Percentiles rank a stretch among this genome's conserved stretches.
Conservation (phyloP, 2,329 filamentous ascomycete species). For the Aspergillus carbonarius region DNA sequence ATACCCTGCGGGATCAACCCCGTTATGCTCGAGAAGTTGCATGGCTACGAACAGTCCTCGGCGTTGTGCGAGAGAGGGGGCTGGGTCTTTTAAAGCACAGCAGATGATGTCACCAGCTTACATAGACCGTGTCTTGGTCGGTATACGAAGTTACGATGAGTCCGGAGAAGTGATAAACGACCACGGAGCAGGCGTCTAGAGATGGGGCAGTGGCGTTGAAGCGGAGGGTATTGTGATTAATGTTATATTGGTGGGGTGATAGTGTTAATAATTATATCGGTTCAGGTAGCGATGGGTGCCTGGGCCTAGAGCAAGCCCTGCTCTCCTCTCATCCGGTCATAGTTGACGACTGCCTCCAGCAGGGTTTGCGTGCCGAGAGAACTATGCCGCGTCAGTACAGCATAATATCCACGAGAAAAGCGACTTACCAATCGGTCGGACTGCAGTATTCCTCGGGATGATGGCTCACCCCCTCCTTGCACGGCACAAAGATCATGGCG, state of each 20-base stretch:
- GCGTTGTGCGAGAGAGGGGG: not conserved
- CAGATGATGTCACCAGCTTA: not conserved
- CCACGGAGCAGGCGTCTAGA: too few species aligned
- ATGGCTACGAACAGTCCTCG: not conserved
- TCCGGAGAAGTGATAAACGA: too few species aligned
- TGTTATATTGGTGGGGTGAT: too few species aligned
- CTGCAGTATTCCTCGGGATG: conserved; percentile 59
- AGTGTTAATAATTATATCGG: too few species aligned
- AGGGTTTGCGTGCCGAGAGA: conserved; percentile 46
- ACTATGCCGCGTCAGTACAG: conserved; percentile 16
- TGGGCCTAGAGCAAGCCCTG: too few species aligned
- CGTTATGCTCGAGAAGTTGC: not conserved
- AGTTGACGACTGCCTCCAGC: conserved; percentile 47
- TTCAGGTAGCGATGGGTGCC: too few species aligned
- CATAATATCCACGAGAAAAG: rapidly evolving
- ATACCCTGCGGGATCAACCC: not conserved
- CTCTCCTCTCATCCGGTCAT: conserved; percentile 20
- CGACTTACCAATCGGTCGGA: conserved; percentile 42
- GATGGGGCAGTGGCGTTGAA: too few species aligned
- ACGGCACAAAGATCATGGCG: conserved; percentile 64
- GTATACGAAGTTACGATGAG: too few species aligned
- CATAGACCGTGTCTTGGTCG: too few species aligned
- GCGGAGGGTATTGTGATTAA: too few species aligned
- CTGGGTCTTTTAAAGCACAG: not conserved
- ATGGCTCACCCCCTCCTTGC: conserved; percentile 58